Evolutionary conservation across 192 early-diverging fungal genomes (phyloP).

Genomic region (Coemansia aciculifera): DNA sequence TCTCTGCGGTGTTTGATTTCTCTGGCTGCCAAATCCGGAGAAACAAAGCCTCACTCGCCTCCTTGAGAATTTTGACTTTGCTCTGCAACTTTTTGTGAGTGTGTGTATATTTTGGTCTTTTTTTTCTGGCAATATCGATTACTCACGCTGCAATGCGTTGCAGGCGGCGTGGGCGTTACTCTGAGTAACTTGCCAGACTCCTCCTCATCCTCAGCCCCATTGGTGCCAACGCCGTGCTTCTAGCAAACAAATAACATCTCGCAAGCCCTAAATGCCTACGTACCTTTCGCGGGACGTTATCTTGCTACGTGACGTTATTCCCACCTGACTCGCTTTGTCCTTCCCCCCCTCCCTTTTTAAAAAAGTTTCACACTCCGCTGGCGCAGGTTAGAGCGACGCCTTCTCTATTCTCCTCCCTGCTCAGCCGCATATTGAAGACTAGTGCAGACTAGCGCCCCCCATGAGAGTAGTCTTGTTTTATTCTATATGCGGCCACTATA

Average conservation of each 20-base stretch:
- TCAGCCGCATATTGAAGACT: conserved; percentile 9
- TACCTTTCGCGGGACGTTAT: neutral
- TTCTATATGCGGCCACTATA: neutral
- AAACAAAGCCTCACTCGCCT: neutral
- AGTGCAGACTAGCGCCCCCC: conserved; percentile 9
- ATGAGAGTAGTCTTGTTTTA: neutral
- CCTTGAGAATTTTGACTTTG: neutral
- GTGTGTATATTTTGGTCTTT: neutral
- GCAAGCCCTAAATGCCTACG: neutral
- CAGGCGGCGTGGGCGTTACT: conserved; percentile 8
- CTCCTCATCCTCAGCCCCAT: conserved; percentile 6
- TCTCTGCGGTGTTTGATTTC: neutral
- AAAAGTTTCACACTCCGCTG: conserved; percentile 3
- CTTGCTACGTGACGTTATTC: neutral
- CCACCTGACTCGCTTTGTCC: neutral
- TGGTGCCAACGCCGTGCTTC: conserved; percentile 7
- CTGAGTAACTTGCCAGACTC: conserved; percentile 1
- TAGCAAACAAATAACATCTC: neutral
- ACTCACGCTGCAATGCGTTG: neutral
- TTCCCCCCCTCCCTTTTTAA: neutral
- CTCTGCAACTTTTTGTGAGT: neutral
- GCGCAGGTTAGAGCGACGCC: neutral
- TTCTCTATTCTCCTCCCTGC: neutral
- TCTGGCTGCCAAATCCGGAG: neutral
- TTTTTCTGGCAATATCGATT: neutral